phyloP scores from a whole-genome alignment of 2,329 filamentous ascomycete species.

The Talaromyces sp. region DNA sequence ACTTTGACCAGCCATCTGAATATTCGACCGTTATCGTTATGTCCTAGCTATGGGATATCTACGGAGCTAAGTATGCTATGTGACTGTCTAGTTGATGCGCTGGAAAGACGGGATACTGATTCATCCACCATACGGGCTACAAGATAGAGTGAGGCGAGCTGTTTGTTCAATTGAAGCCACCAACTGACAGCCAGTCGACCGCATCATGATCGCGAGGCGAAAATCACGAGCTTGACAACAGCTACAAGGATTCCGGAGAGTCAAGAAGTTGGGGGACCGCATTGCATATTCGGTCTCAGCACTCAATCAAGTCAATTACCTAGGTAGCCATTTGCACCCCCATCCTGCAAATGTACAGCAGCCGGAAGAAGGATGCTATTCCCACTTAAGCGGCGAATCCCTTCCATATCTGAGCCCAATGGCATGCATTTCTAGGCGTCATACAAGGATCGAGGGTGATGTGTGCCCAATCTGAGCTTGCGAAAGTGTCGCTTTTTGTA shows the following conservation, averaged over 20 bases:
- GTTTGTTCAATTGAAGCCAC: background rate
- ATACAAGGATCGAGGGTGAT: constrained; percentile 4
- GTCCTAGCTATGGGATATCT: too few species aligned
- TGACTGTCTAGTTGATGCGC: constrained; percentile 1
- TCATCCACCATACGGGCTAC: background rate
- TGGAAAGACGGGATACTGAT: background rate
- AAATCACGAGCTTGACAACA: background rate
- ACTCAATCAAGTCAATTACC: background rate
- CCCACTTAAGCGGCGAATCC: background rate
- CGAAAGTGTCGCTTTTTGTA: background rate
- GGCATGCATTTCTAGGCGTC: background rate
- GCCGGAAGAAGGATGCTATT: background rate
- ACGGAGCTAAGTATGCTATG: background rate
- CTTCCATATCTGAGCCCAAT: background rate
- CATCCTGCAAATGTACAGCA: background rate
- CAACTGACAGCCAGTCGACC: background rate
- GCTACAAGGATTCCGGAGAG: background rate
- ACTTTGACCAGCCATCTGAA: constrained; percentile 7
- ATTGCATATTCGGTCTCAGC: background rate
- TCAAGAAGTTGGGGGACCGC: background rate
- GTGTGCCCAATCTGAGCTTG: constrained; percentile 10
- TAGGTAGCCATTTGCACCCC: background rate
- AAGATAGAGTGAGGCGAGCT: constrained; percentile 6
- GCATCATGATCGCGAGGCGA: background rate
- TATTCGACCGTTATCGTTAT: constrained; percentile 1